These are phyloP conservation scores for Olyra latifolia DNA, from an alignment of 176 grass and related monocot genomes.

Conservation along the genomic window DNA sequence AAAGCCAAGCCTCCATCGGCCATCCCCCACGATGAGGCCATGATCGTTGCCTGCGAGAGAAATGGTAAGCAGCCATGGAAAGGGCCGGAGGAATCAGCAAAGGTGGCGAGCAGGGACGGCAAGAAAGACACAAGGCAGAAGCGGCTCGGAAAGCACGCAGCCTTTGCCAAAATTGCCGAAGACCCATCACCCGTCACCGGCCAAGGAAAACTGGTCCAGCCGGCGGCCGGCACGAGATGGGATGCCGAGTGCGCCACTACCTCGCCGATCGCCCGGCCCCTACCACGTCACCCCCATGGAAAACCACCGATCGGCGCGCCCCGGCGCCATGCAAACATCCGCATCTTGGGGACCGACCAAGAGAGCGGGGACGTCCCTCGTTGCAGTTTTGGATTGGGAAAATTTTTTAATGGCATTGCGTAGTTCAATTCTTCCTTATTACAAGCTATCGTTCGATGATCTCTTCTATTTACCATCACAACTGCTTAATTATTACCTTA, in stretches of 20 bases:
- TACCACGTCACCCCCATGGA: background rate
- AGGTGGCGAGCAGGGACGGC: background rate
- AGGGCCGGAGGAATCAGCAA: background rate
- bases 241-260: background rate
- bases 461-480: no score
- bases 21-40: background rate
- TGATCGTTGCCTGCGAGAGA: background rate
- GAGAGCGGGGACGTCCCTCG: no score
- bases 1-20: background rate
- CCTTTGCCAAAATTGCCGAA: background rate
- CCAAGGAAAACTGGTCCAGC: background rate
- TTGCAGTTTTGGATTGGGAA: no score
- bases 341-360: no score
- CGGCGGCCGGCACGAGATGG: background rate
- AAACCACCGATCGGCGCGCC: no score
- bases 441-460: no score
- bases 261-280: background rate
- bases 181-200: background rate
- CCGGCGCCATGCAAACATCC: no score
- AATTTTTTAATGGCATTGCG: no score
- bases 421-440: no score
- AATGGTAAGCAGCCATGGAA: background rate
- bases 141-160: background rate
- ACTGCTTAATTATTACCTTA: no score
- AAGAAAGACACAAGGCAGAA: background rate